These are phyloP conservation scores for Carex parvula DNA, from an alignment of 176 grass and related monocot genomes.

Conservation along the genomic window DNA sequence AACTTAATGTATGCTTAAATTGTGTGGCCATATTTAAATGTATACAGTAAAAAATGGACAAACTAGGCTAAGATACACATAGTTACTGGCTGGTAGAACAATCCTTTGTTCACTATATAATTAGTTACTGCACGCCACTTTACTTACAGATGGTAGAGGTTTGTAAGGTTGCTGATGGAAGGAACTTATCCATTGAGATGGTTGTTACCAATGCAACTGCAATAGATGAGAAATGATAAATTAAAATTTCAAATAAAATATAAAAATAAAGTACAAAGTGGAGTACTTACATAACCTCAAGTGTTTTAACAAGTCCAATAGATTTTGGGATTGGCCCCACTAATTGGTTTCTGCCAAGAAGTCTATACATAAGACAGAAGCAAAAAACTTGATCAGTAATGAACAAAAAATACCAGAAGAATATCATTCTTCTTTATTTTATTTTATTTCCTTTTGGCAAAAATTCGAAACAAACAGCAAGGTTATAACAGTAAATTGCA, in stretches of 20 bases:
- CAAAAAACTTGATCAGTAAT: background rate
- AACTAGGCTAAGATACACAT: background rate
- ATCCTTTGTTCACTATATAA: background rate
- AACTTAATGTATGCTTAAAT: background rate
- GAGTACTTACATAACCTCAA: conserved; percentile 79
- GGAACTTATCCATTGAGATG: conserved; percentile 39
- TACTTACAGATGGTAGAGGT: conserved; percentile 60
- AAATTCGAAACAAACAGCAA: background rate
- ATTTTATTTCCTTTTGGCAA: background rate
- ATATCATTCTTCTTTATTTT: background rate
- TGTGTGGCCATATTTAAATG: background rate
- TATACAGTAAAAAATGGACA: background rate
- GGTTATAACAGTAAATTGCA: background rate
- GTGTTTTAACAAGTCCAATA: conserved; percentile 37
- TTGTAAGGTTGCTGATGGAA: conserved; percentile 40
- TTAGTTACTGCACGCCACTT: background rate
- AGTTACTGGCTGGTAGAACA: background rate
- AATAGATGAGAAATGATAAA: conserved; percentile 14
- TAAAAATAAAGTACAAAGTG: background rate
- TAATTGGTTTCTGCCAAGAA: conserved; percentile 65
- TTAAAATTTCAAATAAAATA: background rate
- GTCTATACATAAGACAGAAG: conserved; percentile 36
- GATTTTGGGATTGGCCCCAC: conserved; percentile 49
- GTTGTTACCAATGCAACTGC: conserved; percentile 61
- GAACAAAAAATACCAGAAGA: background rate